A percentile compares a stretch with the other conserved stretches of the same genome.
These are phyloP conservation scores for Gypsophila paniculata DNA, from an alignment of 179 eudicot species.

Conservation along the genomic window DNA sequence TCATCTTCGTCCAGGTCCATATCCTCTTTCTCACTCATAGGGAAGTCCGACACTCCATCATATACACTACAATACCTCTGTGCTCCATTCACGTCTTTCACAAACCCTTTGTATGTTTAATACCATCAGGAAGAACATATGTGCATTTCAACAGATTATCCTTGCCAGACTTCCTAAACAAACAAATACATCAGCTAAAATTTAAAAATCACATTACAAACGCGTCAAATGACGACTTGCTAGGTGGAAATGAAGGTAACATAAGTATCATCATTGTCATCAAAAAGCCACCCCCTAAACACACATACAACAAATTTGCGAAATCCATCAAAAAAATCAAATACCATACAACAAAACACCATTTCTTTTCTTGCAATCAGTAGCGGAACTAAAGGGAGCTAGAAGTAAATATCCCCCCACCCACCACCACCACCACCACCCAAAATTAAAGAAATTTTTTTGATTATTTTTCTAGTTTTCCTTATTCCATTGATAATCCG, in stretches of 20 bases:
- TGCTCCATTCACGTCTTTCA: slow-evolving; percentile 66
- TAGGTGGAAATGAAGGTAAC: neutral
- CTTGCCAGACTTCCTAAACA: slow-evolving; percentile 59
- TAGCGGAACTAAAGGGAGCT: no score
- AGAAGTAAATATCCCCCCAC: no score
- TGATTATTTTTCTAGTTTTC: no score
- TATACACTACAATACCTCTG: slow-evolving; percentile 50
- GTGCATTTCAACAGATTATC: slow-evolving; percentile 70
- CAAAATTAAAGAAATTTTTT: no score
- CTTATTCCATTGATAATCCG: no score
- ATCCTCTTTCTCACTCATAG: slow-evolving; percentile 28
- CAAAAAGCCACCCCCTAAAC: no score
- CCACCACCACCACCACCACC: no score
- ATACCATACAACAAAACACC: no score
- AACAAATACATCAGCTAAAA: slow-evolving; percentile 4
- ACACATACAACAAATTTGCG: no score
- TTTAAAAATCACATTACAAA: neutral
- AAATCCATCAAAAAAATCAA: no score
- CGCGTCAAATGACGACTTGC: neutral
- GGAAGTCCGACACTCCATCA: slow-evolving; percentile 31
- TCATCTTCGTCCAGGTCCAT: slow-evolving; percentile 32
- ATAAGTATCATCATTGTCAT: no score
- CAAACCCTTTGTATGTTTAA: slow-evolving; percentile 70
- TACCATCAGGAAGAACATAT: slow-evolving; percentile 89
- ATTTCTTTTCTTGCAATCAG: no score